Evolutionary conservation across 164 flowering plant genomes (phyloP).

Genomic region (Nelumbo lutea): DNA sequence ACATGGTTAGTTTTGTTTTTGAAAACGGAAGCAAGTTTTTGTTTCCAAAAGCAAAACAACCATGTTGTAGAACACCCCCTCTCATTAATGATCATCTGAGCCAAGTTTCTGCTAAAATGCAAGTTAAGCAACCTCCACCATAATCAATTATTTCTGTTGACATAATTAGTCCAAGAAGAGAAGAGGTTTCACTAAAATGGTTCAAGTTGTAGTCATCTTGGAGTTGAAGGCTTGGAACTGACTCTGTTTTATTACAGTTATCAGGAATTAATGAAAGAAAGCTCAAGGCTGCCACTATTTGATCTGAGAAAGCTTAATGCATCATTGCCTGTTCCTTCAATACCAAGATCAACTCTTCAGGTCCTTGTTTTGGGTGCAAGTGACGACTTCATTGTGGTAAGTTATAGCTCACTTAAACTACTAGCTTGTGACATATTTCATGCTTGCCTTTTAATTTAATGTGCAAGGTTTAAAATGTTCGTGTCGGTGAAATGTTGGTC

Average conservation of each 20-base stretch:
- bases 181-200: neutral
- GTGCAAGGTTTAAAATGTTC: too few species aligned
- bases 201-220: neutral
- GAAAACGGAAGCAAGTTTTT: too few species aligned
- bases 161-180: too few species aligned
- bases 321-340: slow-evolving; percentile 74
- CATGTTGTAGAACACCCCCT: too few species aligned
- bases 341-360: slow-evolving; percentile 39
- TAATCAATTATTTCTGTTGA: too few species aligned
- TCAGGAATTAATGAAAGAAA: slow-evolving; percentile 78
- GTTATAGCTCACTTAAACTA: neutral
- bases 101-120: too few species aligned
- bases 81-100: too few species aligned
- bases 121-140: too few species aligned
- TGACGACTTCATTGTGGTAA: slow-evolving; percentile 93
- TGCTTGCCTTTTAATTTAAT: neutral
- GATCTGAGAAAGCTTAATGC: slow-evolving; percentile 85
- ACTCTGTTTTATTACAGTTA: slow-evolving; percentile 39
- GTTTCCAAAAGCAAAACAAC: too few species aligned
- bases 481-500: too few species aligned
- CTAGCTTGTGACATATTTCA: neutral
- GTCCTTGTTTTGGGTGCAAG: slow-evolving; percentile 75
- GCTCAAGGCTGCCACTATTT: slow-evolving; percentile 70
- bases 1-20: too few species aligned
- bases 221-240: neutral